A percentile compares a stretch with the other conserved stretches of the same genome.
Evolutionary conservation across 768 basidiomycete genomes (phyloP).

Genomic region (Neoboletus brunneissimus): DNA sequence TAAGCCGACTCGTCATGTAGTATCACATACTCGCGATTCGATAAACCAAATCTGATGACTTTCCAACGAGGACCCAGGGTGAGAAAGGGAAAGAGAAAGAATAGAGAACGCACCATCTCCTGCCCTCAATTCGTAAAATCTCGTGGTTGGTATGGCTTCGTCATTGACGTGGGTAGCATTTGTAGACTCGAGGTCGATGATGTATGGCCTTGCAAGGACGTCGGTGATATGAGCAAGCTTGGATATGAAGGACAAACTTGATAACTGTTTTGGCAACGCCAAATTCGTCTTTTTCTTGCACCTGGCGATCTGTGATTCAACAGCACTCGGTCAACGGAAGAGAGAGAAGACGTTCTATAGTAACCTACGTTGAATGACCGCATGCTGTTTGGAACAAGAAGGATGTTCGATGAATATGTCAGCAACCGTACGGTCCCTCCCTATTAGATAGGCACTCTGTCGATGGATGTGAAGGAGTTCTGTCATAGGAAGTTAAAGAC

Average conservation of each 20-base stretch:
- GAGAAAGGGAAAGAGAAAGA: not conserved
- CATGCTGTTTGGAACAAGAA: slow-evolving; percentile 98
- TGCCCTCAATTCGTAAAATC: slow-evolving; percentile 81
- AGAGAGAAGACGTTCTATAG: not conserved
- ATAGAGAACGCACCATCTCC: slow-evolving; percentile 63
- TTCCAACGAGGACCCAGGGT: slow-evolving; percentile 9
- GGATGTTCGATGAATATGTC: slow-evolving; percentile 93
- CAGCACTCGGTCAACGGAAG: slow-evolving; percentile 1
- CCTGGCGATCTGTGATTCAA: slow-evolving; percentile 61
- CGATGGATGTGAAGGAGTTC: slow-evolving; percentile 90
- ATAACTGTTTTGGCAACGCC: slow-evolving; percentile 72
- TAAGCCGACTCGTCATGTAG: slow-evolving; percentile 72
- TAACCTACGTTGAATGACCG: slow-evolving; percentile 84
- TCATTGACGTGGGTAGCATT: slow-evolving; percentile 94
- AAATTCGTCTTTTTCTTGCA: slow-evolving; percentile 85
- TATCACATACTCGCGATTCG: slow-evolving; percentile 79
- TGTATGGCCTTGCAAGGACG: slow-evolving; percentile 67
- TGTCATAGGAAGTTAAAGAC: slow-evolving; percentile 30
- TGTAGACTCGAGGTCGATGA: slow-evolving; percentile 98
- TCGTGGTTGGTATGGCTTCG: slow-evolving; percentile 74
- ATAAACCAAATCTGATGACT: slow-evolving; percentile 88
- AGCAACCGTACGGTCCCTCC: slow-evolving; percentile 81
- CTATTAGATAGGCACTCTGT: slow-evolving; percentile 93
- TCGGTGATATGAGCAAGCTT: slow-evolving; percentile 7
- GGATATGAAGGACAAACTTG: slow-evolving; percentile 60